Base-by-base conservation (phyloP, 2,329 filamentous ascomycete species). In the Teratosphaeria nubilosa region DNA sequence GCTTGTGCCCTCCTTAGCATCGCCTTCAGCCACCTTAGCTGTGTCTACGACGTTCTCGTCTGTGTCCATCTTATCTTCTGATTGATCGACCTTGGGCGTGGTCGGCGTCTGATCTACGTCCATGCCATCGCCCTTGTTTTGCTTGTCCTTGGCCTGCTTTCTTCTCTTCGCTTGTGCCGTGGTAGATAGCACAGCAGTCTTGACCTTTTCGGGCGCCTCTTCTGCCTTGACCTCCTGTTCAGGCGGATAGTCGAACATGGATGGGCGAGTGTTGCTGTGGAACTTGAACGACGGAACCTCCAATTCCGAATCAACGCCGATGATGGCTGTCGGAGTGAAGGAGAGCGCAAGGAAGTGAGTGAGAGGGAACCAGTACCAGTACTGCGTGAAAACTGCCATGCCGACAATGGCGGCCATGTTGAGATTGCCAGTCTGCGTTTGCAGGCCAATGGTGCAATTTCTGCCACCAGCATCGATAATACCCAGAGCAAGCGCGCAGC, bases 291-390 rank as follows among this genome's bases (percentile, higher is more conserved):
- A 86, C 22, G 95, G 91, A 57, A 96, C 90, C 68, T 96, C 90
- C 14, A 99, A 82, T 71, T 30, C 51, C 10, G 51, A 30, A 9
- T 99, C 91, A 27, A 99, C 84, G 60, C 89, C 92, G 66, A 97
- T 96, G 69, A 99, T 88, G 1, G 94, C 88, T 1, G 95, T 99
- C 1, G 94, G 94, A n/a, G 90, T 91, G 76, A 99, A 97, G 69
- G 90, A 91, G 61, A 99, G 81, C 0, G 92, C 95, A 59, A 99
- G 75, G 84, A 99, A 99, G 76, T 99, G 94, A 31, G 94, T 95
- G 68, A 97, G 87, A 60, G 94, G 94, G 83, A 99, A 99, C 94
- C 94, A 99, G 79, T 99, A 99, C 94, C 94, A 99, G 79, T 99
- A 99, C 73, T 99, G 94, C 9, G 91, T 95, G 76, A 99, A 99